Percentiles rank a stretch among this genome's conserved stretches.
phyloP scores from a whole-genome alignment of 1,284 basidiomycete species.

The Apiotrichum sp. region DNA sequence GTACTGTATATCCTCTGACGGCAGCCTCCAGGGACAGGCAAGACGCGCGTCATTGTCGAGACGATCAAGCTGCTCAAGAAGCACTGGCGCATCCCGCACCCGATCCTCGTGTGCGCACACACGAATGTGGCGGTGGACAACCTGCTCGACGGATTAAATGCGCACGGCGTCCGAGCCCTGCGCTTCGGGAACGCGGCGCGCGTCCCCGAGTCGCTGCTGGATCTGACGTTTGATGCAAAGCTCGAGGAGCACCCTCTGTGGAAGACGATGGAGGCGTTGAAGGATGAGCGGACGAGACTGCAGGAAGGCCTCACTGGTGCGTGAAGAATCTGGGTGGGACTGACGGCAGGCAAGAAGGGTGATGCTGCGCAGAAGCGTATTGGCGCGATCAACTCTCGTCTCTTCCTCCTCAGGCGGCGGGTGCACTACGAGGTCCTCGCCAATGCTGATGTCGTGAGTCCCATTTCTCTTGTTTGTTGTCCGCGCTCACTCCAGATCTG shows the following conservation, averaged over 20 bases:
- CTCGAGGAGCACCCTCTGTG: constrained; percentile 60
- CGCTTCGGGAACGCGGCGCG: constrained; percentile 66
- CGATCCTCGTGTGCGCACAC: constrained; percentile 81
- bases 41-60: constrained; percentile 86
- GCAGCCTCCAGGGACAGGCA: constrained; percentile 91
- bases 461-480: too few species aligned
- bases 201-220: constrained; percentile 55
- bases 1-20: constrained; percentile 2
- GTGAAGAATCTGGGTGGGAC: constrained; percentile 6
- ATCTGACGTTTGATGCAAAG: constrained; percentile 62
- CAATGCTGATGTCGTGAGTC: constrained; percentile 66
- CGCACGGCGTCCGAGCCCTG: constrained; percentile 62
- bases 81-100: constrained; percentile 75
- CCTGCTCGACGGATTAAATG: constrained; percentile 61
- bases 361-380: constrained; percentile 47
- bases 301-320: constrained; percentile 43
- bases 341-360: constrained; percentile 44
- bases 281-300: constrained; percentile 56
- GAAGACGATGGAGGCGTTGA: constrained; percentile 48
- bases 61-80: constrained; percentile 71
- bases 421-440: constrained; percentile 54
- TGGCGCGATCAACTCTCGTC: constrained; percentile 38
- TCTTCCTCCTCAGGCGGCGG: constrained; percentile 21
- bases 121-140: constrained; percentile 96
- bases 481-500: constrained; percentile 56